Base-by-base conservation (phyloP, 805 yeast species). In the Candida glaebosa region DNA sequence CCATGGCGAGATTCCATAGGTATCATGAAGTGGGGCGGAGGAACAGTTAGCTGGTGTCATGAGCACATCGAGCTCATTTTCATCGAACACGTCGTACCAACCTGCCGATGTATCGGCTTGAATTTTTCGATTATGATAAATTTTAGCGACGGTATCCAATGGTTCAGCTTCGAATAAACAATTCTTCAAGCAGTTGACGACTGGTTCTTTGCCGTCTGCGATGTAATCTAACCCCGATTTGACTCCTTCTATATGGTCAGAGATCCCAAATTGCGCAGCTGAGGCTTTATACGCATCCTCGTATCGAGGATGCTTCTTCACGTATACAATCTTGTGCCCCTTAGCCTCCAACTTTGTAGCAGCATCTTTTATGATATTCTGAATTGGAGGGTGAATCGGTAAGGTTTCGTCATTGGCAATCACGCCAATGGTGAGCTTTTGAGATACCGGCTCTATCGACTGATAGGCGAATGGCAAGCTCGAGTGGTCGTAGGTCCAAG, bases 331-430 rank as follows among this genome's bases (percentile, higher is more conserved):
- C 69, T 56, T 28, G 54, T 67, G 73, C 19, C 65, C 65, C 8
- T 58, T 52, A 22, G 78, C 69, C 19, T 67, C 63, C 72, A 79
- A 69, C 38, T 72, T 72, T 34, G 78, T 62, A 7, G 76, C 67
- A 42, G 73, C 75, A 41, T 74, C 80, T 12, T 54, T 62, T 12
- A 52, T 45, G 35, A 63, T 52, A 14, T 56, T 55, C 15, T 61
- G 58, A 14, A 80, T 67, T 7, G 84, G 82, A 1, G 84, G 84
- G 20, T 12, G 84, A 82, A 17, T 65, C 60, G 4, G 72, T 64
- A 18, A 61, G 7, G 35, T 49, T 6, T 70, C 72, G 50, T 78
- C 81, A 43, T 65, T 66, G 18, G 48, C 48, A 51, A 73, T 47
- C 10, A 77, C 57, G 2, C 73, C 79, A 49, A 77, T 53, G n/a